A percentile compares a stretch with the other conserved stretches of the same genome.
Evolutionary conservation across 257 asterid genomes (phyloP).

Genomic region (Cruciata laevipes): DNA sequence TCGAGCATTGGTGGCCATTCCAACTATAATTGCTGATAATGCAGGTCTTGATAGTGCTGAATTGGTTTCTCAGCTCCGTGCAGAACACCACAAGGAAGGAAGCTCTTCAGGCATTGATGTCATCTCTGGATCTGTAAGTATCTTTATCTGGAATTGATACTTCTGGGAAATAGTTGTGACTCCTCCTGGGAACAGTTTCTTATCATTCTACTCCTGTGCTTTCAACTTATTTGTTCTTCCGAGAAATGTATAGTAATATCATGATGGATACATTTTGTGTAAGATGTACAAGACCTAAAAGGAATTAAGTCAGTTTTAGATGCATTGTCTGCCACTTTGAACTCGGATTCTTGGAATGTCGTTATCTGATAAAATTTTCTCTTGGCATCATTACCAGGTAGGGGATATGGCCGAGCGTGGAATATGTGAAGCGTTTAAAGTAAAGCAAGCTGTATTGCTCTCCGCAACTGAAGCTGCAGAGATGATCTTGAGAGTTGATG

Average conservation of each 20-base stretch:
- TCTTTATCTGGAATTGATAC: not conserved
- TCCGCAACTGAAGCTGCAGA: constrained; percentile 95
- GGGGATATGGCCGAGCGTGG: constrained; percentile 78
- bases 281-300: not conserved
- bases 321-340: not conserved
- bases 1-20: constrained; percentile 74
- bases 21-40: constrained; percentile 84
- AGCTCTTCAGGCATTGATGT: constrained; percentile 78
- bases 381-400: constrained; percentile 38
- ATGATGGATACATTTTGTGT: not conserved
- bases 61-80: constrained; percentile 80
- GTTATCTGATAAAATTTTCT: not conserved
- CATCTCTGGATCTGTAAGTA: constrained; percentile 79
- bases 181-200: not conserved
- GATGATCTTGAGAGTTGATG: constrained; percentile 81
- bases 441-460: constrained; percentile 72
- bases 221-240: not conserved
- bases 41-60: constrained; percentile 92
- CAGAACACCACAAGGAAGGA: constrained; percentile 81
- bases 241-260: not conserved
- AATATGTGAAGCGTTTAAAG: constrained; percentile 81
- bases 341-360: not conserved
- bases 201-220: not conserved
- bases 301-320: not conserved
- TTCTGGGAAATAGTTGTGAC: not conserved